Percentiles rank a stretch among this genome's conserved stretches.
phyloP scores from a whole-genome alignment of 352 stramenopile species.

The Phytophthora megakarya region DNA sequence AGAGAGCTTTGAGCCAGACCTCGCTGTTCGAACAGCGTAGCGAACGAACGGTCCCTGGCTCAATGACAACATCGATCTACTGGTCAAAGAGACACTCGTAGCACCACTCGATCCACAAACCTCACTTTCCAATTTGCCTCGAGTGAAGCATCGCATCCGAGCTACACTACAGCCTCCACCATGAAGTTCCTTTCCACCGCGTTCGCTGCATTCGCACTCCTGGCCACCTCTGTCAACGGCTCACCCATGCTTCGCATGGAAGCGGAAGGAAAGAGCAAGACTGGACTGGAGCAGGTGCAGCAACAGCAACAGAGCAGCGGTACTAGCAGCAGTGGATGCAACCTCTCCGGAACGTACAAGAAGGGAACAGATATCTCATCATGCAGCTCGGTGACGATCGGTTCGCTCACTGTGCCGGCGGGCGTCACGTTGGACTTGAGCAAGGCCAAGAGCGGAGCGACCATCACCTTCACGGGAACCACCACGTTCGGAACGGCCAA shows the following conservation, averaged over 20 bases:
- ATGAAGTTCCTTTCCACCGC: conserved; percentile 12
- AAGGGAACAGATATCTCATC: conserved; percentile 36
- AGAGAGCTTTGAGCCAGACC: neutral
- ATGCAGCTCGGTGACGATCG: conserved; percentile 31
- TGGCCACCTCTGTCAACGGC: conserved; percentile 5
- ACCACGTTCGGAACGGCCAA: conserved; percentile 38
- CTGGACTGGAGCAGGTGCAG: neutral
- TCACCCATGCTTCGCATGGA: conserved; percentile 24
- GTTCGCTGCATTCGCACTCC: conserved; percentile 11
- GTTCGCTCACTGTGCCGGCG: conserved; percentile 12
- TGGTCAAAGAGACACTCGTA: neutral
- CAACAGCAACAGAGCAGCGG: conserved; percentile 4
- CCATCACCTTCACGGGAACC: conserved; percentile 35
- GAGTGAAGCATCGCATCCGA: neutral
- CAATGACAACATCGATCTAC: conserved; percentile 7
- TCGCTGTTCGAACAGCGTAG: conserved; percentile 18
- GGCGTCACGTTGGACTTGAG: conserved; percentile 32
- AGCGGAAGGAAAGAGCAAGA: conserved; percentile 16
- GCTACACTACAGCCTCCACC: neutral
- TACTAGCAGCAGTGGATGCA: conserved; percentile 17
- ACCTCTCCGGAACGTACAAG: conserved; percentile 33
- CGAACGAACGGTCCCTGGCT: conserved; percentile 20
- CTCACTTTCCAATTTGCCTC: conserved; percentile 30
- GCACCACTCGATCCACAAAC: neutral
- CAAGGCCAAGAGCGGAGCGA: conserved; percentile 26